A percentile compares a stretch with the other conserved stretches of the same genome.
Evolutionary conservation across 306 rosid genomes (phyloP).

Genomic region (Arachis stenosperma): DNA sequence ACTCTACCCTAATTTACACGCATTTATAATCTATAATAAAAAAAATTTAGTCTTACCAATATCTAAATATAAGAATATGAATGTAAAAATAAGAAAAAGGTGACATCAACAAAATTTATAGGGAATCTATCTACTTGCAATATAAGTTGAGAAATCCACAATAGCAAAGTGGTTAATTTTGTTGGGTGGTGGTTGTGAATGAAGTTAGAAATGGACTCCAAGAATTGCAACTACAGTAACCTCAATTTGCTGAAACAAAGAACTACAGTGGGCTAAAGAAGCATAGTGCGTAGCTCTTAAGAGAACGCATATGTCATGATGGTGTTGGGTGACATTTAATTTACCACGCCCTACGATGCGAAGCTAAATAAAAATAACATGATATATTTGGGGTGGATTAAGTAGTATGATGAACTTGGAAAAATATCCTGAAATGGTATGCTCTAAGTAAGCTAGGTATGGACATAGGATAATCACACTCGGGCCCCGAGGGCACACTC

Average conservation of each 20-base stretch:
- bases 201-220: slow-evolving; percentile 20
- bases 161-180: not conserved
- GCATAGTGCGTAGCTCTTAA: not conserved
- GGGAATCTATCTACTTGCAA: not conserved
- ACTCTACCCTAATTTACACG: no score
- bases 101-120: no score
- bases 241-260: slow-evolving; percentile 19
- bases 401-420: slow-evolving; percentile 21
- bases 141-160: not conserved
- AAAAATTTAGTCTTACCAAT: no score
- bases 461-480: slow-evolving; percentile 34
- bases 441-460: slow-evolving; percentile 23
- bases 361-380: slow-evolving; percentile 16
- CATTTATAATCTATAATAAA: no score
- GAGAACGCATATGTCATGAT: not conserved
- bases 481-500: slow-evolving; percentile 22
- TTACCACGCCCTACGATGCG: slow-evolving; percentile 1
- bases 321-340: not conserved
- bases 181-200: not conserved
- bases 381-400: slow-evolving; percentile 13
- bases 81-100: no score
- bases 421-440: slow-evolving; percentile 28
- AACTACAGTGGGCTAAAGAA: slow-evolving; percentile 19
- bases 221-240: slow-evolving; percentile 28
- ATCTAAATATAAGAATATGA: no score